A percentile compares a stretch with the other conserved stretches of the same genome.
Evolutionary conservation across 257 asterid genomes (phyloP).

Genomic region (Coffea canephora): DNA sequence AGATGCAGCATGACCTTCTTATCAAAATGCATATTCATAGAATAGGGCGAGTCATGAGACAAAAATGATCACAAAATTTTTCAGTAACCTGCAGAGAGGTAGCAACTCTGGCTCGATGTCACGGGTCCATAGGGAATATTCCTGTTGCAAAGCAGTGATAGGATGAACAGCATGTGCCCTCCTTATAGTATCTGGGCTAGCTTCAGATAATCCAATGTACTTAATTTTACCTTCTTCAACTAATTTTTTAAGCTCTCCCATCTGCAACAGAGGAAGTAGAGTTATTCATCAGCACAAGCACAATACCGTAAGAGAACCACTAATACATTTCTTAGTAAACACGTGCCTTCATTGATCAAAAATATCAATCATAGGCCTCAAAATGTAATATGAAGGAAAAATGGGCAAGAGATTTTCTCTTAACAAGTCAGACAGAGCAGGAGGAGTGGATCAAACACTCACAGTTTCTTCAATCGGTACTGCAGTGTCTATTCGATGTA

Average conservation of each 20-base stretch:
- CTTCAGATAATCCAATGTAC: slow-evolving; percentile 66
- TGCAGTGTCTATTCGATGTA: slow-evolving; percentile 50
- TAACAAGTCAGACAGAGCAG: background rate
- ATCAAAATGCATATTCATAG: background rate
- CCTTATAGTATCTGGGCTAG: slow-evolving; percentile 53
- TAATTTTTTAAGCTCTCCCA: slow-evolving; percentile 50
- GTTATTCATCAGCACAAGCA: background rate
- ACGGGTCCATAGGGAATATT: slow-evolving; percentile 64
- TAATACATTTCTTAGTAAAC: background rate
- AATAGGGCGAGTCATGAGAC: too few species aligned
- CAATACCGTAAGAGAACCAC: background rate
- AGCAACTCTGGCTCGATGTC: slow-evolving; percentile 51
- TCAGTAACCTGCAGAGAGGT: slow-evolving; percentile 30
- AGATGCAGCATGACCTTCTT: too few species aligned
- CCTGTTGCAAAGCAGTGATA: slow-evolving; percentile 57
- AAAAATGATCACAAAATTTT: background rate
- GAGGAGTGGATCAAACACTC: background rate
- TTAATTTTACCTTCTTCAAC: slow-evolving; percentile 65
- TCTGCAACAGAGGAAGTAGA: slow-evolving; percentile 25
- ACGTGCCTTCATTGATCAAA: background rate
- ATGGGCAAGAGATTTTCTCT: background rate
- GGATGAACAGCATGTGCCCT: slow-evolving; percentile 70
- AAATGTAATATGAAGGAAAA: background rate
- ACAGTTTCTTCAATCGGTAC: slow-evolving; percentile 68
- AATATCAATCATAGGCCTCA: background rate